phyloP scores from a whole-genome alignment of 2,329 filamentous ascomycete genomes.

The Pseudogymnoascus sp. region DNA sequence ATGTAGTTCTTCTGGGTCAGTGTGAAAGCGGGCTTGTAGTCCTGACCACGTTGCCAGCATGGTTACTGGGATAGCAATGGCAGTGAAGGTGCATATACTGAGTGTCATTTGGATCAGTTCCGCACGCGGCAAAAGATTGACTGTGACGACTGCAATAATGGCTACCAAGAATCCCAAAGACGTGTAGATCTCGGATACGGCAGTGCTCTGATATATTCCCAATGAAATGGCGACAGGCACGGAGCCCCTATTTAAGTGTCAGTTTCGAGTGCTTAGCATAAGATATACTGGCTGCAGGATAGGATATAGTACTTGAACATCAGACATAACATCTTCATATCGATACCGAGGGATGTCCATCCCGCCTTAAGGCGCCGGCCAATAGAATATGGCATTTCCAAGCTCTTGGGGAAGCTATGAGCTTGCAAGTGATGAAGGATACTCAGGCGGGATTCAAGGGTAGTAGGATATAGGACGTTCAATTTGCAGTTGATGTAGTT shows the following conservation, averaged over 20 bases:
- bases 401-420: background rate
- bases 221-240: conserved; percentile 3
- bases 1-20: background rate
- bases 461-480: background rate
- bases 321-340: conserved; percentile 4
- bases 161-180: conserved; percentile 5
- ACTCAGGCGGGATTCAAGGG: background rate
- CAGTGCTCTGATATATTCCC: background rate
- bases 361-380: background rate
- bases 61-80: background rate
- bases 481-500: background rate
- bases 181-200: background rate
- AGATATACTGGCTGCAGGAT: background rate
- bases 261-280: background rate
- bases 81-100: conserved; percentile 2
- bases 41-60: background rate
- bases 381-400: background rate
- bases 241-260: conserved; percentile 4
- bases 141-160: conserved; percentile 8
- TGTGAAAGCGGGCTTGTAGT: conserved; percentile 4
- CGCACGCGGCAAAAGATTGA: conserved; percentile 6
- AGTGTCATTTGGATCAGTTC: conserved; percentile 2
- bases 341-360: background rate
- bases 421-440: background rate
- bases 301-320: conserved; percentile 4